phyloP scores from a whole-genome alignment of 2,329 filamentous ascomycete species.

The Penicillium sp. region DNA sequence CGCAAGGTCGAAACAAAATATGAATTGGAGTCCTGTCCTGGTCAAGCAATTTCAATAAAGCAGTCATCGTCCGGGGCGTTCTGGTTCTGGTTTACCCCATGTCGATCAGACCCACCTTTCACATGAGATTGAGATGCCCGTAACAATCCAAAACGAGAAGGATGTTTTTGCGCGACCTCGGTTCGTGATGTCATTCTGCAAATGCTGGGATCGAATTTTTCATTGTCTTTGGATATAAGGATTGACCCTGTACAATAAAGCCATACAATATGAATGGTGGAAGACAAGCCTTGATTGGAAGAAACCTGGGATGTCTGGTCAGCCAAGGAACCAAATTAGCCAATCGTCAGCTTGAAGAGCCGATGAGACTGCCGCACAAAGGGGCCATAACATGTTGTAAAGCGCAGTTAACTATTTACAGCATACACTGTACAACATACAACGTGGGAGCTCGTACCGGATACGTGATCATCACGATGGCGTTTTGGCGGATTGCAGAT shows the following conservation, averaged over 20 bases:
- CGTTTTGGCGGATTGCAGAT: background rate
- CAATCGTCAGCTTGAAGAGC: background rate
- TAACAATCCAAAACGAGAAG: background rate
- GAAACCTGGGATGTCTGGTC: background rate
- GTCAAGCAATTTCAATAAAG: background rate
- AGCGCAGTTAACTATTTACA: too few species aligned
- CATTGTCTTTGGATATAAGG: too few species aligned
- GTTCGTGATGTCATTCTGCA: background rate
- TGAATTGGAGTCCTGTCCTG: background rate
- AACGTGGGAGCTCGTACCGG: background rate
- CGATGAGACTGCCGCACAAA: background rate
- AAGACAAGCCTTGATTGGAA: background rate
- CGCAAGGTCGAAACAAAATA: background rate
- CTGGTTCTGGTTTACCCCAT: background rate
- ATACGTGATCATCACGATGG: background rate
- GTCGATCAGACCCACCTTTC: slow-evolving; percentile 9
- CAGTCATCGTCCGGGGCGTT: background rate
- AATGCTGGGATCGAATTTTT: background rate
- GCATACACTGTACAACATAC: too few species aligned
- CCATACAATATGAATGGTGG: background rate
- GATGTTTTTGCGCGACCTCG: background rate
- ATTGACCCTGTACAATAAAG: background rate
- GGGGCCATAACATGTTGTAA: too few species aligned
- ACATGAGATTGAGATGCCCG: background rate
- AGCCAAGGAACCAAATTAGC: background rate